These are phyloP conservation scores for Acanthamoeba sp. DNA, from an alignment of 208 protist genomes.

Conservation along the genomic window DNA sequence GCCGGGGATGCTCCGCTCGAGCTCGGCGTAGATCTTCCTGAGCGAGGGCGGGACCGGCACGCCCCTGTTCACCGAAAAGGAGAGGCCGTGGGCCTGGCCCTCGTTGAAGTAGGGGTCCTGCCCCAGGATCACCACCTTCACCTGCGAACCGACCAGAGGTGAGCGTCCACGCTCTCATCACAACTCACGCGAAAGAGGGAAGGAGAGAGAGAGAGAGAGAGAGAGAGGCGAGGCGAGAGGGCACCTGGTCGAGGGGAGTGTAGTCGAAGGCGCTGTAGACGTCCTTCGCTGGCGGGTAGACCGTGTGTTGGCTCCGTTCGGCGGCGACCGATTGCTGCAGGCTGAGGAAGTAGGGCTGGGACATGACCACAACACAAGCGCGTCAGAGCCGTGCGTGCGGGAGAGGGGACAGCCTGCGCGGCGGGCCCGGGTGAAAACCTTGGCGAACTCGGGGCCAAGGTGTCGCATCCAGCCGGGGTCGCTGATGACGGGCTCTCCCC, in stretches of 20 bases:
- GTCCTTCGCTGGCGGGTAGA: not conserved
- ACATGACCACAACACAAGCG: not conserved
- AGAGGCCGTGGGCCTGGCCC: slow-evolving; percentile 86
- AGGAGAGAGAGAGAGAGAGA: not conserved
- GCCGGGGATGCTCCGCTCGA: slow-evolving; percentile 37
- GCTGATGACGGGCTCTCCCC: not conserved
- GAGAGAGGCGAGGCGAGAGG: not conserved
- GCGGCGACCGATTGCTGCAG: not conserved
- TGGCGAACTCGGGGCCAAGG: not conserved
- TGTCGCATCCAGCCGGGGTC: not conserved
- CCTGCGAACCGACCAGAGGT: not conserved
- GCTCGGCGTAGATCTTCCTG: slow-evolving; percentile 57
- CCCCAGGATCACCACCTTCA: slow-evolving; percentile 88
- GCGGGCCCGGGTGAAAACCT: not conserved
- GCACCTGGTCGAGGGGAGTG: slow-evolving; percentile 76
- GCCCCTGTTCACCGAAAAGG: slow-evolving; percentile 82
- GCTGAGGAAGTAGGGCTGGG: not conserved
- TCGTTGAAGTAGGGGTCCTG: slow-evolving; percentile 87
- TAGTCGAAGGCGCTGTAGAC: slow-evolving; percentile 73
- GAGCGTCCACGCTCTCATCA: not conserved
- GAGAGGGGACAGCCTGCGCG: too few species aligned
- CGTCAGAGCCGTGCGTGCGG: not conserved
- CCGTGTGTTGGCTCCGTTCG: not conserved
- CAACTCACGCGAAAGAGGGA: not conserved
- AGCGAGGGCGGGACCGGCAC: slow-evolving; percentile 81